Base-by-base conservation (phyloP, 2,329 filamentous ascomycete genomes). In the Sporothrix protearum region DNA sequence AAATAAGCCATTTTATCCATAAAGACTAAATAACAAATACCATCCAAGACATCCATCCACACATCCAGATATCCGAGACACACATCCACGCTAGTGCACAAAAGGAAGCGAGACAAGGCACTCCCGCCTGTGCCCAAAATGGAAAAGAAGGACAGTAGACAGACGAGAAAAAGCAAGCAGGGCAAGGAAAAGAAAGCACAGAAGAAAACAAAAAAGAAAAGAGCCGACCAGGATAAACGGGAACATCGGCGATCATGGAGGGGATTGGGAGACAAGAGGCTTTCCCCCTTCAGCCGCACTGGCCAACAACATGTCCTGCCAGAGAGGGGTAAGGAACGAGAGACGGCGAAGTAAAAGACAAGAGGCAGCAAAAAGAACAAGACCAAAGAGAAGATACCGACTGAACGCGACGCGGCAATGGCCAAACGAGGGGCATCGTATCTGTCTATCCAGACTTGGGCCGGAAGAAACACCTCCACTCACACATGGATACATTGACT, bases 231-330 rank as follows among this genome's bases (percentile, higher is more conserved):
- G 39, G 49, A 45, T 12, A 28, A 63, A 16, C 63, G 39, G 53
- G 53, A 33, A 69, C n/a, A 49, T 53, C 49, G 51, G 49, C 67
- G 51, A 69, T 57, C 67, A 10, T 45, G n/a, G 22, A 45, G 36
- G 45, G 36, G 30, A 22, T 6, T 6, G 14, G 19, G 10, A 19
- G 42, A 19, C 42, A 3, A 47, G 42, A 45, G 42, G 42, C 1
- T 16, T 14, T n/a, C 49, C 67, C n/a, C 22, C 33, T n/a, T 45
- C n/a, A 57, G 51, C 30, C 36, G 67, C 67, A 57, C 33, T 7
- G 51, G 36, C 51, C 51, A 45, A 4, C 10, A 3, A 12, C 22
- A 42, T 57, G 67, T 55, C 67, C 33, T 33, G 45, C 30, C 28
- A 22, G 36, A 3, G 59, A 64, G 59, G 36, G 36, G 6, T 28